phyloP scores from a whole-genome alignment of 805 yeast species.

The Maudiozyma serrabonitensis region DNA sequence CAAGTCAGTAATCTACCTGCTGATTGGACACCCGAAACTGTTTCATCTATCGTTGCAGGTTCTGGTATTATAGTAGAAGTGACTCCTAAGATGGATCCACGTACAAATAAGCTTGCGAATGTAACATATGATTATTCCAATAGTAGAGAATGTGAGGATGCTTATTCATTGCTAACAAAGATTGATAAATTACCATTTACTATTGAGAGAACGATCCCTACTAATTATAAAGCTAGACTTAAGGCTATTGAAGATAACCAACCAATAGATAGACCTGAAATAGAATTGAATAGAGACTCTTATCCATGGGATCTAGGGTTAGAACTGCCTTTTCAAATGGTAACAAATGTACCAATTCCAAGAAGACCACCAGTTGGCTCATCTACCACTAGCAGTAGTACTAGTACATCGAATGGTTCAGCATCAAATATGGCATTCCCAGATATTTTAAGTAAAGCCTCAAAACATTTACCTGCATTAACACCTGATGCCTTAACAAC shows the following conservation, averaged over 20 bases:
- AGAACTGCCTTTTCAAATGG: slow-evolving; percentile 29
- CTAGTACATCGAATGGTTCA: neutral
- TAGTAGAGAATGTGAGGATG: slow-evolving; percentile 21
- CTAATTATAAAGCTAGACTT: slow-evolving; percentile 11
- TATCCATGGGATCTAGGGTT: slow-evolving; percentile 26
- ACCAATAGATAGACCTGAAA: slow-evolving; percentile 1
- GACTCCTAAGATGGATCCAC: slow-evolving; percentile 22
- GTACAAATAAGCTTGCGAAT: slow-evolving; percentile 40
- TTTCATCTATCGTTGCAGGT: slow-evolving; percentile 60
- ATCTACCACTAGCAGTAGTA: neutral
- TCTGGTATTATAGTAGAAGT: slow-evolving; percentile 64
- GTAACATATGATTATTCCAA: slow-evolving; percentile 18
- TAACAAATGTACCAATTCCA: slow-evolving; percentile 27
- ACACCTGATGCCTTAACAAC: slow-evolving; percentile 36
- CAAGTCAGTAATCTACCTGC: slow-evolving; percentile 43
- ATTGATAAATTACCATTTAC: slow-evolving; percentile 24
- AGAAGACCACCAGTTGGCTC: slow-evolving; percentile 12
- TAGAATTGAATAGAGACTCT: slow-evolving; percentile 20
- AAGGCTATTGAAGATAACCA: neutral
- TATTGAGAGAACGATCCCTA: slow-evolving; percentile 20
- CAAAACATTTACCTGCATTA: slow-evolving; percentile 45
- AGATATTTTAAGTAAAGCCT: slow-evolving; percentile 41
- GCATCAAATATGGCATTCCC: slow-evolving; percentile 32
- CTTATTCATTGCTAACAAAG: slow-evolving; percentile 17
- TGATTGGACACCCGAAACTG: slow-evolving; percentile 58